These are phyloP conservation scores for Colletotrichum abscissum DNA, from an alignment of 2,329 filamentous ascomycete species.

Conservation along the genomic window DNA sequence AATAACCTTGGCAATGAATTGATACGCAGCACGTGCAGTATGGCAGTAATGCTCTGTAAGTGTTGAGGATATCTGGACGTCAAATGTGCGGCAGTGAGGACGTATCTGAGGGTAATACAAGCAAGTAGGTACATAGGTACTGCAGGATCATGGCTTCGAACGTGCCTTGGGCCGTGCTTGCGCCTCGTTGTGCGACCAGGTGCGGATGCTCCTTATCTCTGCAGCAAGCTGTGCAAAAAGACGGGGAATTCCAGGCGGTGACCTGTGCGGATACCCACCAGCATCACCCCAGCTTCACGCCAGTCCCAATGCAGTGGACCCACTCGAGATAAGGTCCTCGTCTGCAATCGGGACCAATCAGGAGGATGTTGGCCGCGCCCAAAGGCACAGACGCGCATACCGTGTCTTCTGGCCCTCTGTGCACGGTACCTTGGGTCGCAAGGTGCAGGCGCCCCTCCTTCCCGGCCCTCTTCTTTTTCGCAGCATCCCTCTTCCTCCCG, in stretches of 20 bases:
- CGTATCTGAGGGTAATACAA: too few relatives aligned
- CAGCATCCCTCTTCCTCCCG: neutral
- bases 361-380: neutral
- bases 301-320: neutral
- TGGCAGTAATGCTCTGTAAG: neutral
- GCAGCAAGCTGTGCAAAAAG: neutral
- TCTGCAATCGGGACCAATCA: slow-evolving; percentile 19
- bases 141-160: neutral
- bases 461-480: neutral
- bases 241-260: neutral
- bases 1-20: neutral
- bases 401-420: neutral
- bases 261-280: slow-evolving; percentile 24
- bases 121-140: neutral
- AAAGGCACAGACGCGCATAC: neutral
- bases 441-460: neutral
- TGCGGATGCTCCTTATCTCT: slow-evolving; percentile 22
- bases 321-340: neutral
- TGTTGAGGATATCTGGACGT: neutral
- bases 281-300: slow-evolving; percentile 15
- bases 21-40: neutral
- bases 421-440: neutral
- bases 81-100: neutral
- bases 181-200: neutral
- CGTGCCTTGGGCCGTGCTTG: neutral